Evolutionary conservation across 2,329 filamentous ascomycete genomes (phyloP).

Genomic region (Daldinia sp.): DNA sequence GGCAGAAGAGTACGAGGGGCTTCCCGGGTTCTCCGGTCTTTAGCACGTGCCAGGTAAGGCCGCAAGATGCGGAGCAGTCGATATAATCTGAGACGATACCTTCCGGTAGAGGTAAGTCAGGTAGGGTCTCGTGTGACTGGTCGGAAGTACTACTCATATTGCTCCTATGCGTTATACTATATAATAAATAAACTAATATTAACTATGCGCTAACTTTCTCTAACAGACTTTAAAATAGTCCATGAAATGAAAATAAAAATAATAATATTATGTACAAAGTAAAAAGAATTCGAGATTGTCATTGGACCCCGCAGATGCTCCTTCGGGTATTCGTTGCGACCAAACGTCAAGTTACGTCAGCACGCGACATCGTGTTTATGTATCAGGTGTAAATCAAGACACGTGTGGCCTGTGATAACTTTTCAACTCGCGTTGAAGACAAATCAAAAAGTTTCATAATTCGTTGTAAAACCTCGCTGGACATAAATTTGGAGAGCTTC

Average conservation of each 20-base stretch:
- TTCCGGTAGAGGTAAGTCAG: slow-evolving; percentile 58
- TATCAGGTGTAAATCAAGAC: neutral
- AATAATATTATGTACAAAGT: neutral
- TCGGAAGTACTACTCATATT: slow-evolving; percentile 1
- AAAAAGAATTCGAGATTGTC: neutral
- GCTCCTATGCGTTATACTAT: neutral
- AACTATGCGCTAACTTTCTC: neutral
- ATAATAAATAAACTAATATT: neutral
- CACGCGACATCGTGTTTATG: neutral
- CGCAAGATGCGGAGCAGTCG: slow-evolving; percentile 61
- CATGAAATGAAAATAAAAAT: neutral
- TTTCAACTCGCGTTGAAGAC: neutral
- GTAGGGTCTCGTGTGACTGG: slow-evolving; percentile 26
- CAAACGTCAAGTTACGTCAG: slow-evolving; percentile 9
- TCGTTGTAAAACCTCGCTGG: neutral
- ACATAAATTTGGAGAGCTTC: neutral
- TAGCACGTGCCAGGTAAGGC: slow-evolving; percentile 72
- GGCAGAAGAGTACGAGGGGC: slow-evolving; percentile 71
- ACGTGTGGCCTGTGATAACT: neutral
- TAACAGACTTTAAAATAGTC: neutral
- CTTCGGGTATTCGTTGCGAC: neutral
- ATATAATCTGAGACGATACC: slow-evolving; percentile 68
- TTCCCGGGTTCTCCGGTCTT: slow-evolving; percentile 61
- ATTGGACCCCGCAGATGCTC: slow-evolving; percentile 1
- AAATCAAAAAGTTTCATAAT: neutral